Base-by-base conservation (phyloP, 805 yeast genomes). In the Candida methanosorbosa region DNA sequence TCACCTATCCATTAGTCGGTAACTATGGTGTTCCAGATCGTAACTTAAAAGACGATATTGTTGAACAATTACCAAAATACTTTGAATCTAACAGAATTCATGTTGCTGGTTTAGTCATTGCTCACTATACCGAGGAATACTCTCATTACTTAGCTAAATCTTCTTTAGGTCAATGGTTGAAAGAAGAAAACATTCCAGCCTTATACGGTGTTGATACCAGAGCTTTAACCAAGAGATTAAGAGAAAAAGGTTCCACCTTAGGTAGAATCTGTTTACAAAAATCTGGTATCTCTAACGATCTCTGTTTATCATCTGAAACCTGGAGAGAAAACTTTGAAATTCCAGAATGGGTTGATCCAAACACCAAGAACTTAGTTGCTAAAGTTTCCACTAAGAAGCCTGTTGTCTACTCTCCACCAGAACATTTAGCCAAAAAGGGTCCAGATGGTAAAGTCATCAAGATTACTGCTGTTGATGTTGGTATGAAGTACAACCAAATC, bases 11-110 rank as follows among this genome's bases (percentile, higher is more conserved):
- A 17, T 70, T 92, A 54, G 86, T 92, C 51, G 99, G 99, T 45
- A 92, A 92, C 63, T 92, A 92, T 63, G 98, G 98, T 77, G 98
- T 92, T 37, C 98, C 99, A 42, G 95, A 86, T 60, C 79, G 90
- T 50, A 66, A 75, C 42, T 64, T 72, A 52, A 69, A 68, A 58
- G 94, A 85, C 54, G 94, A 82, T 37, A 65, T 79, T 43, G 75
- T 81, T 35, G 76, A 80, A 31, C 70, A 72, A 37, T 61, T 92
- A 43, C 97, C 97, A 53, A 81, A 80, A 57, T 84, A 88, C 66
- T 92, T 92, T 54, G 99, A 92, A 70, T 84, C 96, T 42, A 76
- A 69, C 62, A 78, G 74, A 51, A 90, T 92, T 57, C 99, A 92
- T 59, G 78, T 92, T 59, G 95, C 97, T 41, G 99, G 97, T 65